These are phyloP conservation scores for Metschnikowia gelsemii DNA, from an alignment of 805 yeast genomes.

Conservation along the genomic window DNA sequence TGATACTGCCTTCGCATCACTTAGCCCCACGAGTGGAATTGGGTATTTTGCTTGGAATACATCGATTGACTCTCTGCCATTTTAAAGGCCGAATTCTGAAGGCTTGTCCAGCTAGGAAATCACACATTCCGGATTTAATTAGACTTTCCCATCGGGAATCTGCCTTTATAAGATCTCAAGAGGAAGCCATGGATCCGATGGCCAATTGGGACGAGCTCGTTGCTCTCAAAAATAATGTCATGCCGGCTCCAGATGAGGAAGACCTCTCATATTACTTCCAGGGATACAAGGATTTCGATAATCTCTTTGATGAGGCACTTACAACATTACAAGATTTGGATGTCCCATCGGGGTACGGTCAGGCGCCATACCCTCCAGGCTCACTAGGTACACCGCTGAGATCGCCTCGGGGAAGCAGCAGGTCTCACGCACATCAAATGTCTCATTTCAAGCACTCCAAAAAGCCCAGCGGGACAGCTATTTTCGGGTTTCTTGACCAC, in stretches of 20 bases:
- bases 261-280: conserved; percentile 48
- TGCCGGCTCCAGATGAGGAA: conserved; percentile 45
- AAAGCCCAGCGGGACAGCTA: conserved; percentile 75
- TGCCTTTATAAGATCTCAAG: not conserved
- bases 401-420: conserved; percentile 8
- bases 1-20: too few species aligned
- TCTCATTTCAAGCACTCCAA: conserved; percentile 46
- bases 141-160: not conserved
- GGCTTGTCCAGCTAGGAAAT: too few species aligned
- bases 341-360: conserved; percentile 50
- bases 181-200: conserved; percentile 22
- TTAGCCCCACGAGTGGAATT: too few species aligned
- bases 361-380: too few species aligned
- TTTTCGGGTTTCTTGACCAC: conserved; percentile 71
- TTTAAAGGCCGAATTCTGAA: too few species aligned
- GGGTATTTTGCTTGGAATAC: too few species aligned
- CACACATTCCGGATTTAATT: too few species aligned
- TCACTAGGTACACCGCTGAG: conserved; percentile 12
- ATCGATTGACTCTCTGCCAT: too few species aligned
- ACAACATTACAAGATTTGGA: conserved; percentile 60
- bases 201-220: conserved; percentile 33
- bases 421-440: conserved; percentile 17
- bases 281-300: conserved; percentile 52
- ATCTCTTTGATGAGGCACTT: conserved; percentile 55
- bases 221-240: conserved; percentile 18